Conservation (phyloP, 352 stramenopile species). For the Stramenopiles sp. region DNA sequence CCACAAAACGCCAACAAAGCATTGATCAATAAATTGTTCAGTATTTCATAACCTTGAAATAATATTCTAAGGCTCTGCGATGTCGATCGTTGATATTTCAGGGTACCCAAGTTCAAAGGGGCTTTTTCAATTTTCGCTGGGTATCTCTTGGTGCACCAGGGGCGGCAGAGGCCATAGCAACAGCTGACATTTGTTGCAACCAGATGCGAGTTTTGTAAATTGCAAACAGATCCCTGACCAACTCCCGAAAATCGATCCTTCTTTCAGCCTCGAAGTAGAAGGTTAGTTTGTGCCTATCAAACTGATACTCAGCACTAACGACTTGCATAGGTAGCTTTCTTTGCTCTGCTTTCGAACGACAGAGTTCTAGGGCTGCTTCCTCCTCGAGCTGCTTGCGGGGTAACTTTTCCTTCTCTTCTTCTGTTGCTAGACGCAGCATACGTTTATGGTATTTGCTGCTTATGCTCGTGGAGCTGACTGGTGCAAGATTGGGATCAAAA, state of each 20-base stretch:
- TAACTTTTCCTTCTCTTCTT: too few species aligned
- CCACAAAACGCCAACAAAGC: too few species aligned
- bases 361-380: conserved; percentile 83
- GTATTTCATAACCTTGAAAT: too few species aligned
- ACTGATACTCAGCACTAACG: conserved; percentile 94
- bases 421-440: too few species aligned
- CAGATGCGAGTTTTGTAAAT: conserved; percentile 97
- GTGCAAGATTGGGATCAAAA: too few species aligned
- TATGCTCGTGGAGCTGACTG: too few species aligned
- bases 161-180: neutral
- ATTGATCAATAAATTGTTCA: too few species aligned
- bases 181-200: conserved; percentile 59
- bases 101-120: neutral
- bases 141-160: neutral
- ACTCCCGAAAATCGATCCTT: conserved; percentile 89
- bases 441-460: too few species aligned
- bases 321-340: conserved; percentile 82
- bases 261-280: conserved; percentile 95
- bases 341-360: conserved; percentile 79
- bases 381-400: too few species aligned
- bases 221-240: conserved; percentile 89
- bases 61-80: too few species aligned
- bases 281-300: conserved; percentile 91
- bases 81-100: too few species aligned
- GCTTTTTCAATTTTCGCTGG: conserved; percentile 24